A percentile compares a stretch with the other conserved stretches of the same genome.
These are phyloP conservation scores for Gryganskiella cystojenkinii DNA, from an alignment of 192 early-diverging fungal genomes.

Conservation along the genomic window DNA sequence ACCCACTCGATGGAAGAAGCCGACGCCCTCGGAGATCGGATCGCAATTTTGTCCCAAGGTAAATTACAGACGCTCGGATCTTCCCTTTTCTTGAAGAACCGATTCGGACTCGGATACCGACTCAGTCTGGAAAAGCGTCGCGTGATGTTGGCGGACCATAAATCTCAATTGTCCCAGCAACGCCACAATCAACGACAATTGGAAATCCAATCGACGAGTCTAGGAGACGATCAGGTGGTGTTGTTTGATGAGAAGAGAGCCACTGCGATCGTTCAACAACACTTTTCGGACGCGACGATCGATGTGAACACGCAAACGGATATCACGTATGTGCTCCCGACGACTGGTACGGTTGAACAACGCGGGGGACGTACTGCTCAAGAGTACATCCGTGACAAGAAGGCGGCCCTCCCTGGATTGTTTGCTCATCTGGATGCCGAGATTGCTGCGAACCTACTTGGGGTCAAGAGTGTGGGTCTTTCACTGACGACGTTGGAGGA, in stretches of 20 bases:
- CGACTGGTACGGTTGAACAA: conserved; percentile 36
- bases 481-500: conserved; percentile 61
- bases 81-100: conserved; percentile 65
- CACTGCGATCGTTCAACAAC: conserved; percentile 30
- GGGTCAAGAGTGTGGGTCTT: conserved; percentile 55
- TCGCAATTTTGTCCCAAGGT: conserved; percentile 63
- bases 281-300: conserved; percentile 50
- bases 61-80: conserved; percentile 62
- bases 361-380: conserved; percentile 38
- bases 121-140: conserved; percentile 59
- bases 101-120: conserved; percentile 68
- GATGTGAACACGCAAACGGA: conserved; percentile 49
- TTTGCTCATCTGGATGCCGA: conserved; percentile 42
- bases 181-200: background rate
- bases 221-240: background rate
- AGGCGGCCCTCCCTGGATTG: conserved; percentile 22
- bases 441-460: conserved; percentile 38
- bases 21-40: conserved; percentile 60
- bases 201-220: conserved; percentile 10
- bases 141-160: conserved; percentile 42
- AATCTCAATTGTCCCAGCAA: background rate
- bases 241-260: conserved; percentile 40
- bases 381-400: conserved; percentile 39
- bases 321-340: conserved; percentile 49
- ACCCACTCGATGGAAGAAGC: conserved; percentile 78